Conservation (phyloP, 441 rosid species). For the Manihot esculenta region DNA sequence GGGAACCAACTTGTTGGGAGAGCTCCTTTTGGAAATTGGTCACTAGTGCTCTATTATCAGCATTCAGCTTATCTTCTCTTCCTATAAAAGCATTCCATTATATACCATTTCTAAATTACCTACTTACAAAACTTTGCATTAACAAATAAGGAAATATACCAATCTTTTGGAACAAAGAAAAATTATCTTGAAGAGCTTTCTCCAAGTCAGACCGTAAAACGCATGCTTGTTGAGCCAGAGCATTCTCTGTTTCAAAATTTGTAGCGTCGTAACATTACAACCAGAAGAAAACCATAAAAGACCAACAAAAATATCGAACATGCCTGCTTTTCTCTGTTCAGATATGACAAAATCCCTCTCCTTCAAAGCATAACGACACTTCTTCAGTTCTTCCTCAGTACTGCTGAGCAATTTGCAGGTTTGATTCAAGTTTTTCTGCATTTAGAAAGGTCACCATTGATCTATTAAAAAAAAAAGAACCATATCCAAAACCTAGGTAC, state of each 20-base stretch:
- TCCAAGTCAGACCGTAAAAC: constrained; percentile 72
- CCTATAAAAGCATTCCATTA: constrained; percentile 42
- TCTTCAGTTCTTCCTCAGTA: constrained; percentile 75
- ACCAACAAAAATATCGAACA: not conserved
- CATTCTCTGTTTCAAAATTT: constrained; percentile 54
- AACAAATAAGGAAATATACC: constrained; percentile 44
- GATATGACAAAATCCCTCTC: constrained; percentile 88
- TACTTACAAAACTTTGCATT: not conserved
- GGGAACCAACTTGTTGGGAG: constrained; percentile 57
- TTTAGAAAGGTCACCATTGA: constrained; percentile 13
- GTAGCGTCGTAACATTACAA: not conserved
- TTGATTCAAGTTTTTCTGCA: constrained; percentile 70
- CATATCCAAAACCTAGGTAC: not conserved
- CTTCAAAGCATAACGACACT: constrained; percentile 64
- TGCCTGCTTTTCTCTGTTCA: constrained; percentile 92
- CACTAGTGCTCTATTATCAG: constrained; percentile 72
- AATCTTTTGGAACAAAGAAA: constrained; percentile 72
- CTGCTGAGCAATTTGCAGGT: constrained; percentile 56
- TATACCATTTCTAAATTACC: not conserved
- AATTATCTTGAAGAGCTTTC: constrained; percentile 81
- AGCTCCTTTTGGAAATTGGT: constrained; percentile 64
- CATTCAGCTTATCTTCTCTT: constrained; percentile 80
- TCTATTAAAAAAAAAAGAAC: constrained; percentile 5
- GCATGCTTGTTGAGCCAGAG: constrained; percentile 84
- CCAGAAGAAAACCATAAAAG: constrained; percentile 4